Evolutionary conservation across 371 early-diverging fungal genomes (phyloP).

Genomic region (Entomophthora muscae): DNA sequence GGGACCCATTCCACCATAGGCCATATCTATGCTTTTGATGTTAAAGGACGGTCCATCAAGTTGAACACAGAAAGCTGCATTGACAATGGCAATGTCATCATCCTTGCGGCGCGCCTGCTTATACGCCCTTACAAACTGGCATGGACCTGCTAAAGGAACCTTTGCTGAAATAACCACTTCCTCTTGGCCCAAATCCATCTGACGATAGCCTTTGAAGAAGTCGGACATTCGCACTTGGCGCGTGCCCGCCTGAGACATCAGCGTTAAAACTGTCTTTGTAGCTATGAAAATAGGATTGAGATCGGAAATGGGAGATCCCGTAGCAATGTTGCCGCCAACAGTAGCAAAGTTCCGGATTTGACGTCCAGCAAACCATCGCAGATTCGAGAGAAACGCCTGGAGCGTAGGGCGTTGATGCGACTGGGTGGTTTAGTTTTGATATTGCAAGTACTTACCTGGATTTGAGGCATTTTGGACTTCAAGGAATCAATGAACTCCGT

Average conservation of each 20-base stretch:
- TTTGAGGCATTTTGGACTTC: slow-evolving; percentile 14
- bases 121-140: slow-evolving; percentile 43
- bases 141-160: slow-evolving; percentile 28
- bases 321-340: slow-evolving; percentile 61
- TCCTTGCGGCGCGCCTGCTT: slow-evolving; percentile 65
- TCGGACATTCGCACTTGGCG: slow-evolving; percentile 34
- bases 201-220: slow-evolving; percentile 57
- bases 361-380: slow-evolving; percentile 49
- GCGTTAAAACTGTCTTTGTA: slow-evolving; percentile 31
- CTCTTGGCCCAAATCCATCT: slow-evolving; percentile 32
- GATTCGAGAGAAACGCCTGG: slow-evolving; percentile 38
- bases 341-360: slow-evolving; percentile 68
- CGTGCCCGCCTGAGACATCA: slow-evolving; percentile 17
- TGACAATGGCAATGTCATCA: slow-evolving; percentile 68
- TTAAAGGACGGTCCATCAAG: too few relatives aligned
- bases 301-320: slow-evolving; percentile 64
- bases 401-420: slow-evolving; percentile 17
- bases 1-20: slow-evolving; percentile 59
- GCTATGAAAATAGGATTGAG: slow-evolving; percentile 62
- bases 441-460: not conserved
- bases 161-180: slow-evolving; percentile 37
- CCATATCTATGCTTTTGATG: slow-evolving; percentile 31
- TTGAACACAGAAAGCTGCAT: slow-evolving; percentile 34
- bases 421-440: slow-evolving; percentile 9
- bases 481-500: slow-evolving; percentile 25